Conservation (phyloP, 352 stramenopile species). For the Phytophthora sp. region DNA sequence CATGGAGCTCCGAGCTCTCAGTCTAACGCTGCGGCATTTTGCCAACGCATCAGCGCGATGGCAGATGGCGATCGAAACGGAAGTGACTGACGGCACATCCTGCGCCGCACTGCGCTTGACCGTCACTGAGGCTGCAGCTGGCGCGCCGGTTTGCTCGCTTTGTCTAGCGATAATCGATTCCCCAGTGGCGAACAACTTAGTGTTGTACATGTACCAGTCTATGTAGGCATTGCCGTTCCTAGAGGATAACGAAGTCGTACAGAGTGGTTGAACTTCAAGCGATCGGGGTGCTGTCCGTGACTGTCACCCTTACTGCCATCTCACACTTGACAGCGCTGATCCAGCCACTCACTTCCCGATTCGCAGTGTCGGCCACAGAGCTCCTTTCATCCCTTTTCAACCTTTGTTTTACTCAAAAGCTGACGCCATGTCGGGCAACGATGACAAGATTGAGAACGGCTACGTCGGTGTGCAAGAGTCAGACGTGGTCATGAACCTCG, state of each 20-base stretch:
- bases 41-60: not conserved
- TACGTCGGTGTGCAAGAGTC: constrained; percentile 42
- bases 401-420: constrained; percentile 2
- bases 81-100: constrained; percentile 8
- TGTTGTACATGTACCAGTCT: constrained; percentile 10
- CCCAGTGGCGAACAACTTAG: too few species aligned
- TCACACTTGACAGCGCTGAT: constrained; percentile 16
- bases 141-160: constrained; percentile 23
- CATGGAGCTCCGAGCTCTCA: constrained; percentile 1
- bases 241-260: constrained; percentile 23
- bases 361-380: constrained; percentile 23
- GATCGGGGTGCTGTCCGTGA: constrained; percentile 26
- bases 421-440: constrained; percentile 28
- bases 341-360: constrained; percentile 30
- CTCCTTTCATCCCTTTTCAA: constrained; percentile 1
- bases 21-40: not conserved
- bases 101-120: constrained; percentile 15
- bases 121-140: constrained; percentile 14
- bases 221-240: constrained; percentile 36
- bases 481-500: constrained; percentile 28
- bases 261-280: constrained; percentile 40
- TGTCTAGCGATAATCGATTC: too few species aligned
- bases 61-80: constrained; percentile 20
- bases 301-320: constrained; percentile 27
- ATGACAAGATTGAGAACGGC: constrained; percentile 45